A percentile compares a stretch with the other conserved stretches of the same genome.
Evolutionary conservation across 257 asterid genomes (phyloP).

Genomic region (Voacanga thouarsii): DNA sequence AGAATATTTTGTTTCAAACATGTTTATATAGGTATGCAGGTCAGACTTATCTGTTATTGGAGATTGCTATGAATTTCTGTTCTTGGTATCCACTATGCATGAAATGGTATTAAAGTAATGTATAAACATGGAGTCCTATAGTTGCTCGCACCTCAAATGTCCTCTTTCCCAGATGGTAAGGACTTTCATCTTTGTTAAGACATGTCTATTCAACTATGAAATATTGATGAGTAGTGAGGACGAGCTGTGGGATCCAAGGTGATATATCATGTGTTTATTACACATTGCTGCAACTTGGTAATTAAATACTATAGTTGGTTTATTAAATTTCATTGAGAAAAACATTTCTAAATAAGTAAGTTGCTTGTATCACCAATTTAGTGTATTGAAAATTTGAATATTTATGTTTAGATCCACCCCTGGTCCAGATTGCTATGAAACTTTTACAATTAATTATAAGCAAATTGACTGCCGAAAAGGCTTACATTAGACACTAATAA

Average conservation of each 20-base stretch:
- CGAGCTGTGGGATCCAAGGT: not conserved
- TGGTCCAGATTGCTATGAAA: slow-evolving; percentile 58
- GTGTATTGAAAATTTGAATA: slow-evolving; percentile 14
- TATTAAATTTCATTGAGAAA: not conserved
- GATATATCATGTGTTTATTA: not conserved
- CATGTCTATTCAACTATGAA: not conserved
- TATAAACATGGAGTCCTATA: slow-evolving; percentile 61
- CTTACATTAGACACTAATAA: slow-evolving; percentile 40
- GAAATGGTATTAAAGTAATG: slow-evolving; percentile 48
- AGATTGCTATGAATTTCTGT: slow-evolving; percentile 72
- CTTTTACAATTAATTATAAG: slow-evolving; percentile 62
- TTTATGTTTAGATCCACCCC: slow-evolving; percentile 47
- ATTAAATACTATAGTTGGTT: not conserved
- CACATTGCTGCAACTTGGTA: not conserved
- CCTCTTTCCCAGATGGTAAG: slow-evolving; percentile 62
- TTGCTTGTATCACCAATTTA: not conserved
- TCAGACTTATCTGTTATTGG: slow-evolving; percentile 44
- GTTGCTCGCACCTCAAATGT: slow-evolving; percentile 59
- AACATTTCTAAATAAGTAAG: not conserved
- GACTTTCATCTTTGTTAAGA: not conserved
- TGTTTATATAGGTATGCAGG: slow-evolving; percentile 41
- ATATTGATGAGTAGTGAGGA: not conserved
- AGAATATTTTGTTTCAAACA: not conserved
- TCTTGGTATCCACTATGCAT: slow-evolving; percentile 55
- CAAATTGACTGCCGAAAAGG: slow-evolving; percentile 60